Evolutionary conservation across 2,329 filamentous ascomycete species (phyloP), one percentile per base, ranked within the genome.

Genomic region (Trichoderma atroviride): DNA sequence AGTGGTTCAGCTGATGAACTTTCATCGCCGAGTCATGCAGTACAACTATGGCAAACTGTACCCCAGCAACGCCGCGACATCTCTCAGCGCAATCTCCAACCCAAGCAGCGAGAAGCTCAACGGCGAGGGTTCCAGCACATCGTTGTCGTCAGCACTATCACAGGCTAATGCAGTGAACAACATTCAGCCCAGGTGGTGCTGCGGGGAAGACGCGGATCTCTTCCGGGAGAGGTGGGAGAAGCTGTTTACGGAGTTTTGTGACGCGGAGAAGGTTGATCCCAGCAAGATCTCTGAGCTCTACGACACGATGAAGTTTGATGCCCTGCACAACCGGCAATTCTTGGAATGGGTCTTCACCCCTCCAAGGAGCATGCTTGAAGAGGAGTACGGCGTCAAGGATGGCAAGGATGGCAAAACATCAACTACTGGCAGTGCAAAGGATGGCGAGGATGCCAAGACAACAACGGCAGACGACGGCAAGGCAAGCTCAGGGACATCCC

Each of bases 271-370:
- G 83, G 94, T 98, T 22, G 96, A 99, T 79, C 96, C 96, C 22
- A 97, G 94, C 84, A 99, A 99, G 83, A 95, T 99, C 71, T 97
- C 94, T 5, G 96, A 99, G 82, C 87, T 99, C 3, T 99, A 99
- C 79, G 96, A 99, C 79, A 98, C 95, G 24, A 98, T 99, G 96
- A 99, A 99, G 80, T 99, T 98, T 73, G 96, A 99, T 79, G 96
- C 96, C 1, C 85, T 99, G 16, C 96, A 99, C 81, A 99, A 99
- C 77, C 90, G 96, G 2, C 93, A 94, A 72, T 99, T 99, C 76
- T 83, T 99, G 4, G 96, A 99, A 79, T 98, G 96, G 93, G 91
- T 97, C 0, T 99, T 99, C 75, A 97, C 94, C 19, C 96, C 96
- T 1, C 90, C 92, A 40, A 90, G 89, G 75, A 86, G 85, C 70